Percentiles rank a stretch among this genome's conserved stretches.
Conservation (phyloP, 1,139 yeast species). For the Protomyces inouyei region DNA sequence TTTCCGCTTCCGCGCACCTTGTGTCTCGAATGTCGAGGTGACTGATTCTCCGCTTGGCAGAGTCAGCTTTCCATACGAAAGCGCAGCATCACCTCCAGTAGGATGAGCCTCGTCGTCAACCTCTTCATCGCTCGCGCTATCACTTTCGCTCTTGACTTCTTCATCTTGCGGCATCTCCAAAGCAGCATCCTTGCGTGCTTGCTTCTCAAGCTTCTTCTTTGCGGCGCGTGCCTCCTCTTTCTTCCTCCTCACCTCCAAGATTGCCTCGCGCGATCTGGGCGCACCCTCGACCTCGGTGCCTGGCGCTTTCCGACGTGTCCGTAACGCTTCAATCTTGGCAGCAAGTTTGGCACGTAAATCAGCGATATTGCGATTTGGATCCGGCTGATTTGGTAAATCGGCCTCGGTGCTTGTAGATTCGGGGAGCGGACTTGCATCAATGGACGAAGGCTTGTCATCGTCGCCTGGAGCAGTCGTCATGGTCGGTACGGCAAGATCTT, state of each 20-base stretch:
- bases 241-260: conserved; percentile 42
- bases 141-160: conserved; percentile 33
- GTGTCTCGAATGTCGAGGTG: conserved; percentile 66
- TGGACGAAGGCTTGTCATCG: not conserved
- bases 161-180: conserved; percentile 32
- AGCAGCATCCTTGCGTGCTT: conserved; percentile 17
- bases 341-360: conserved; percentile 69
- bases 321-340: conserved; percentile 60
- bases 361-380: conserved; percentile 15
- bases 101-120: conserved; percentile 41
- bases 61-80: conserved; percentile 75
- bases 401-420: not conserved
- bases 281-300: conserved; percentile 78
- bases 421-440: not conserved
- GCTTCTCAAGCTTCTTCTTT: conserved; percentile 32
- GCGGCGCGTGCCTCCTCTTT: conserved; percentile 31
- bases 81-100: conserved; percentile 38
- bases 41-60: conserved; percentile 78
- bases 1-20: conserved; percentile 55
- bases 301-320: conserved; percentile 84
- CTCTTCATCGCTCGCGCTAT: conserved; percentile 39
- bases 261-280: conserved; percentile 52
- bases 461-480: not conserved
- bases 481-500: not conserved
- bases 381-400: not conserved